phyloP scores from a whole-genome alignment of 306 rosid genomes.

The Castanea crenata region DNA sequence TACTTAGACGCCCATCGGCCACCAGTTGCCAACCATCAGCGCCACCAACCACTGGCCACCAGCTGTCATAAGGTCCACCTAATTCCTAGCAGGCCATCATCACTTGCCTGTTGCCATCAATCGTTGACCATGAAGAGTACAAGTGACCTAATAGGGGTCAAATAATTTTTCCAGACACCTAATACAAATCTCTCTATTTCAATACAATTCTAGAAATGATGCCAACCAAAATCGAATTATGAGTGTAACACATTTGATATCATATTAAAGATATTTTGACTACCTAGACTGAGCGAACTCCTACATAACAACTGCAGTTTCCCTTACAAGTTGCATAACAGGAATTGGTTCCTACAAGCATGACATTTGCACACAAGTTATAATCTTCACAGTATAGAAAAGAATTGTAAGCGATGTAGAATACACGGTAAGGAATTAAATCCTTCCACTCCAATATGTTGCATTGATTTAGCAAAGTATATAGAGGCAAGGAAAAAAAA shows the following conservation, averaged over 20 bases:
- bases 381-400: neutral
- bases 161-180: neutral
- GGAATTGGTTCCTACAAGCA: constrained; percentile 86
- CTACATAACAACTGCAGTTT: constrained; percentile 97
- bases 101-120: too few species aligned
- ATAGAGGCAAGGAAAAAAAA: neutral
- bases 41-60: too few species aligned
- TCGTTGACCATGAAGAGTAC: too few species aligned
- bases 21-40: too few species aligned
- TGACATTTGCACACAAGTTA: neutral
- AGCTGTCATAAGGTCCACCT: neutral
- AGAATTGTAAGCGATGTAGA: neutral
- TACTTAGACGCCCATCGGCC: too few species aligned
- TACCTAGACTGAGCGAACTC: constrained; percentile 99
- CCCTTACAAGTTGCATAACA: constrained; percentile 95
- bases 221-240: too few species aligned
- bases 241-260: neutral
- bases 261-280: constrained; percentile 11
- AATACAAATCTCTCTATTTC: neutral
- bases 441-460: neutral
- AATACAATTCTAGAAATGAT: neutral
- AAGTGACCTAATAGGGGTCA: too few species aligned
- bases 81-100: neutral
- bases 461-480: neutral
- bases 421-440: neutral